Percentiles rank a stretch among this genome's conserved stretches.
Conservation (phyloP, 352 stramenopile species). For the Globisporangium splendens region DNA sequence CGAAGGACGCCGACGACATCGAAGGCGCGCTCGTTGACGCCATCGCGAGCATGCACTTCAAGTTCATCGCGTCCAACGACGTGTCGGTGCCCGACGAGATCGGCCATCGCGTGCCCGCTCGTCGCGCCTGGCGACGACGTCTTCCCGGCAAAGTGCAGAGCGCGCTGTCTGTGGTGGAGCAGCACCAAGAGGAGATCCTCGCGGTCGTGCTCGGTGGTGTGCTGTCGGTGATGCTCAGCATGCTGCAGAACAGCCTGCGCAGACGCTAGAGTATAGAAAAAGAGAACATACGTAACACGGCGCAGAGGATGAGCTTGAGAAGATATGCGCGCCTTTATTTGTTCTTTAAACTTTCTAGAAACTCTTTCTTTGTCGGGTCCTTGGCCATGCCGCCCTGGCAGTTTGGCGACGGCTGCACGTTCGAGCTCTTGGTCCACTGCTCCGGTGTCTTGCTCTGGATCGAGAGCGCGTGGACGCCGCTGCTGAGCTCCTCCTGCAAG, state of each 20-base stretch:
- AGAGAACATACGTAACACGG: no score
- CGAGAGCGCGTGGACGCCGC: conserved; percentile 91
- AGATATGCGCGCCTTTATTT: neutral
- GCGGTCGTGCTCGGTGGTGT: conserved; percentile 64
- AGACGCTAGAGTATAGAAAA: conserved; percentile 19
- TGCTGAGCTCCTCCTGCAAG: conserved; percentile 83
- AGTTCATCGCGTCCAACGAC: conserved; percentile 62
- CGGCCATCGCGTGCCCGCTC: conserved; percentile 26
- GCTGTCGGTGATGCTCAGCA: conserved; percentile 71
- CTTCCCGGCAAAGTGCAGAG: conserved; percentile 37
- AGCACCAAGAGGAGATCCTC: conserved; percentile 75
- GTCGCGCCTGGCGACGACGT: conserved; percentile 38
- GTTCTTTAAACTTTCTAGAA: conserved; percentile 37
- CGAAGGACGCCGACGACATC: conserved; percentile 63
- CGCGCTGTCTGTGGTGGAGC: conserved; percentile 35
- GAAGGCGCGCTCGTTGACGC: conserved; percentile 59
- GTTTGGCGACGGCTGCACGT: conserved; percentile 60
- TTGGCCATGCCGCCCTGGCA: conserved; percentile 72
- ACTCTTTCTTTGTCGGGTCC: conserved; percentile 65
- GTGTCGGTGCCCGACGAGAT: conserved; percentile 57
- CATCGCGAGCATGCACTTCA: conserved; percentile 63
- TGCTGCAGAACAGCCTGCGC: conserved; percentile 59
- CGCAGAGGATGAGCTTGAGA: no score
- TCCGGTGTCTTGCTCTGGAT: conserved; percentile 93
- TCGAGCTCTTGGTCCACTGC: conserved; percentile 80